Evolutionary conservation across 1,139 yeast genomes (phyloP), one percentile per base, ranked within the genome.

Genomic region (Sugiyamaella pinicola): DNA sequence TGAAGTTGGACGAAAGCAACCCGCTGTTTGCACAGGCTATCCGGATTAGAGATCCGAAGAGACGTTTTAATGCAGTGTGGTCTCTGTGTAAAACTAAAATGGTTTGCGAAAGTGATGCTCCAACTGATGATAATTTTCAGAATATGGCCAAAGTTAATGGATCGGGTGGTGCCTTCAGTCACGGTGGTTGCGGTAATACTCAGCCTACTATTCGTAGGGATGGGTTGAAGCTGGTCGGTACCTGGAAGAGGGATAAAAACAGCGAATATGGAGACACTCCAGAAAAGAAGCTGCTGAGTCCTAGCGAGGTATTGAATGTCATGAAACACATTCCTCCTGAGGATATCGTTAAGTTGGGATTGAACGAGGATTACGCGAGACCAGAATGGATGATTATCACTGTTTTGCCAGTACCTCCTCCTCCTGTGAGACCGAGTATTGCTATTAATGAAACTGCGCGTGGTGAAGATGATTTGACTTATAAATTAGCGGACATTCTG

Each of bases 371-470:
- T 68, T 93, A 89, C 67, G 96, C 99, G 1, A 84, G 99, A 67
- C 99, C 99, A 1, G 99, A 95, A 72, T 95, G 99, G 99, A 84
- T 95, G 85, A 80, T 95, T 60, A 82, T 95, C 60, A 91, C 99
- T 2, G 98, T 93, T 15, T 78, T 95, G 64, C 99, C 99, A 1
- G 99, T 95, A n/a, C 99, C 99, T 42, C 99, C 99, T 51, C 99
- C 99, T 55, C 98, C 98, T 33, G 99, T 95, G 33, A 86, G 99
- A 73, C 99, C 99, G 15, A 87, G 96, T 39, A 93, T 95, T 74
- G 96, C 99, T 1, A 91, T 93, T 65, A 93, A 93, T 64, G 99
- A 95, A 67, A 89, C 97, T n/a, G 96, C 96, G 54, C 84, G 99
- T 75, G 97, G 99, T 64, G 99, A 95, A 71, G 99, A 95, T 81